Conservation (phyloP, 495 filamentous ascomycete genomes). For the Penicillium waksmanii region DNA sequence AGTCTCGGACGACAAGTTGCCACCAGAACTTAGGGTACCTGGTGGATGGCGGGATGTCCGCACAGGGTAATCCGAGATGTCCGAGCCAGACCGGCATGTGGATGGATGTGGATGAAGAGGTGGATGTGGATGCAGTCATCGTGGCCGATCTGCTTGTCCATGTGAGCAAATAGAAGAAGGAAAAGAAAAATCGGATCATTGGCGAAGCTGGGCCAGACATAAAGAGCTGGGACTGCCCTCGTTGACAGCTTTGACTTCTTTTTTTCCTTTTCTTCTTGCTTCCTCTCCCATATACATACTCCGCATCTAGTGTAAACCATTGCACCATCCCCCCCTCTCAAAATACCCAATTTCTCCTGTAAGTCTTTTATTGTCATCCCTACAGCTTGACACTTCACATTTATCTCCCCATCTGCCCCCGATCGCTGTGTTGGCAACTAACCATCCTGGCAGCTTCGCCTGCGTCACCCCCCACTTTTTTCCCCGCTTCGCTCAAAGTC, state of each 20-base stretch:
- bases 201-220: constrained; percentile 4
- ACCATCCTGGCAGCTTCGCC: background rate
- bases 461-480: constrained; percentile 34
- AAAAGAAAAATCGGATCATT: background rate
- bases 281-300: background rate
- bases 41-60: constrained; percentile 7
- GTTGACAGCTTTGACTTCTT: background rate
- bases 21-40: background rate
- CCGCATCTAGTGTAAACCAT: background rate
- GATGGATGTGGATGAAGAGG: background rate
- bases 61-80: constrained; percentile 8
- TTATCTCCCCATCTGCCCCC: background rate
- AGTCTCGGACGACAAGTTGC: constrained; percentile 9
- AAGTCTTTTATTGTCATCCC: background rate
- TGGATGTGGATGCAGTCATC: constrained; percentile 7
- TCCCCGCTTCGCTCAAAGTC: constrained; percentile 18
- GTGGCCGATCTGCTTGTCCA: constrained; percentile 11
- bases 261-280: background rate
- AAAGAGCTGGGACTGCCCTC: constrained; percentile 4
- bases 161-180: constrained; percentile 17
- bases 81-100: background rate
- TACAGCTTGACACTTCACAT: background rate
- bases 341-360: background rate
- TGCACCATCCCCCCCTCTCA: background rate
- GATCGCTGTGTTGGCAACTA: background rate